Conservation (phyloP, 306 rosid genomes). For the Begonia peltatifolia region DNA sequence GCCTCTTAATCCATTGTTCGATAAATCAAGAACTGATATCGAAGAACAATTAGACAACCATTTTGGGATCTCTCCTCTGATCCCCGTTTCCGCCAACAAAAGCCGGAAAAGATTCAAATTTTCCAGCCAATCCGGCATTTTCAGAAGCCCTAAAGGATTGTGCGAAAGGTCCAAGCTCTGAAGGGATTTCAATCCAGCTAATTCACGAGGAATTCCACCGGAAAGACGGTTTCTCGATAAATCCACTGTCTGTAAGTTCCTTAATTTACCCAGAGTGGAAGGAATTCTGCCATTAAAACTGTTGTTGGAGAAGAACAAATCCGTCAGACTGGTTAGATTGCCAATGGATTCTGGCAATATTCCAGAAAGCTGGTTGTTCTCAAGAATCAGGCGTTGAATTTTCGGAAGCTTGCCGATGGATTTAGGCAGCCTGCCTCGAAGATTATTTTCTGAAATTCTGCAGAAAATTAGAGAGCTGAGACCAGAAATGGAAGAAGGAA, state of each 20-base stretch:
- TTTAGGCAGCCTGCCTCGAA: conserved; percentile 28
- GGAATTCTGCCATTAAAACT: conserved; percentile 34
- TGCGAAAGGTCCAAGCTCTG: conserved; percentile 35
- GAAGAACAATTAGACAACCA: conserved; percentile 36
- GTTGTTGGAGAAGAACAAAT: conserved; percentile 38
- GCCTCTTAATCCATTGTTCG: conserved; percentile 32
- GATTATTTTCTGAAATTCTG: conserved; percentile 30
- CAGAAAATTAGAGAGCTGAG: conserved; percentile 32
- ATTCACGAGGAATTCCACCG: conserved; percentile 31
- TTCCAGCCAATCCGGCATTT: conserved; percentile 32
- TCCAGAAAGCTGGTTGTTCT: conserved; percentile 37
- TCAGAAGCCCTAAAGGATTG: conserved; percentile 30
- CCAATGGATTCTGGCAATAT: conserved; percentile 38
- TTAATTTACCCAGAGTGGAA: conserved; percentile 29
- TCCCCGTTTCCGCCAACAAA: conserved; percentile 29
- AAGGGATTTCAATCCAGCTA: conserved; percentile 21
- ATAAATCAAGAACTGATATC: conserved; percentile 34
- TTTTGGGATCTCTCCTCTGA: conserved; percentile 28
- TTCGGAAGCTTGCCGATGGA: conserved; percentile 41
- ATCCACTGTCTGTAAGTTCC: conserved; percentile 27
- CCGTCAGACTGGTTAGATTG: conserved; percentile 23
- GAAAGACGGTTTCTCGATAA: conserved; percentile 24
- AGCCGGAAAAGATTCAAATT: conserved; percentile 32
- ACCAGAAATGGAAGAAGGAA: conserved; percentile 41
- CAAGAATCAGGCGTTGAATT: conserved; percentile 30